Base-by-base conservation (phyloP, 106 monocot species). In the Platanthera zijinensis region DNA sequence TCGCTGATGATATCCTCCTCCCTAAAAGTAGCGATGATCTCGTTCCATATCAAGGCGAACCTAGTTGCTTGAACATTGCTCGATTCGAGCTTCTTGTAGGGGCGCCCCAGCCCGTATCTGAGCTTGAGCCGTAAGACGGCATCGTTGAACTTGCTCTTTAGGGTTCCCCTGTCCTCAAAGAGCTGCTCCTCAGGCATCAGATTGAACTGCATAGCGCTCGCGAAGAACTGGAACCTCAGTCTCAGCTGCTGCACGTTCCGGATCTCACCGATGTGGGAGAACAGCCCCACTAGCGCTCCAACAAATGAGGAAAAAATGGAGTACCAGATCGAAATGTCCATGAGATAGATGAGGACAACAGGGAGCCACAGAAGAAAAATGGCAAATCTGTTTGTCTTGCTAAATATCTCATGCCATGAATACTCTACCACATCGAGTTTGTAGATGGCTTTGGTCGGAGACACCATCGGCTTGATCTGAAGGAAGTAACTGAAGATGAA, bases 321-420 rank as follows among this genome's bases (percentile, higher is more conserved):
- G 68, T 96, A 96, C 96, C 96, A 96, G n/a, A 96, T 96, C 70
- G 87, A 87, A 70, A 91, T 89, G 76, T 96, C 96, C 92, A 93
- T 90, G 2, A 96, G 80, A 71, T 96, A 96, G 22, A 96, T 89
- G 64, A 96, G 72, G 22, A 96, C 84, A 3, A 96, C 96, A 17
- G 96, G 96, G 1, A 91, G 28, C 96, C 96, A 96, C 64, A 93
- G 70, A 53, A 96, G 22, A 8, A 87, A 80, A 15, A 89, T 85
- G 1, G 90, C 93, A 69, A 96, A 89, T 12, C 89, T 72, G 53
- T 89, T 91, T 17, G 88, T 88, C 14, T 75, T 73, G 10, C 72
- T 18, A 68, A 91, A 89, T 82, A 90, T 83, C 79, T 96, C 89
- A 67, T 90, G 86, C 96, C 96, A 96, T 7, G 78, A 47, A 51